Conservation (phyloP, 2,329 filamentous ascomycete genomes). For the Diatrype stigma region DNA sequence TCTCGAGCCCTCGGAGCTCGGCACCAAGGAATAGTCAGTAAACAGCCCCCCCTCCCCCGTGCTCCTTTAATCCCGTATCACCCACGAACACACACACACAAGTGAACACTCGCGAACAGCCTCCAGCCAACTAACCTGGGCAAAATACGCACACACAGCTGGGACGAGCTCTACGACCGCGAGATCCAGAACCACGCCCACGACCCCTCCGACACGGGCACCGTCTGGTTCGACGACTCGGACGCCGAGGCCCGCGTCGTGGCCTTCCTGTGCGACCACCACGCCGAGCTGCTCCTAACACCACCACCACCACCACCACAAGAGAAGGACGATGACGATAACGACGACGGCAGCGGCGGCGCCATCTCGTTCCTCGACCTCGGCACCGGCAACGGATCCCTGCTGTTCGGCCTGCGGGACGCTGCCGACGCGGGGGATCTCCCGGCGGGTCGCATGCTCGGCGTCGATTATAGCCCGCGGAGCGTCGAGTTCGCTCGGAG, state of each 20-base stretch:
- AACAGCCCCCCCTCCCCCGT: conserved; percentile 1
- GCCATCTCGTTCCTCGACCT: conserved; percentile 76
- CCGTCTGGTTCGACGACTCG: conserved; percentile 94
- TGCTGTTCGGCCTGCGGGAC: conserved; percentile 76
- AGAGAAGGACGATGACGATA: conserved; percentile 17
- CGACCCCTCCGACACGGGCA: conserved; percentile 76
- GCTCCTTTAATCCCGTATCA: conserved; percentile 1
- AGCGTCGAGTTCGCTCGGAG: conserved; percentile 70
- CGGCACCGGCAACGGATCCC: conserved; percentile 88
- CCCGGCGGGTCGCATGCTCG: conserved; percentile 62
- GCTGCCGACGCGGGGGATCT: conserved; percentile 44
- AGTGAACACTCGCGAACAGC: background rate
- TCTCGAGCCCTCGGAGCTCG: conserved; percentile 73
- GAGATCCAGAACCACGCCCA: conserved; percentile 68
- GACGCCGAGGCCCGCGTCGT: conserved; percentile 80
- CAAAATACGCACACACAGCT: conserved; percentile 51
- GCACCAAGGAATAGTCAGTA: conserved; percentile 85
- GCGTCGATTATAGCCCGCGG: conserved; percentile 79
- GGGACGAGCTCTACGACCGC: conserved; percentile 68
- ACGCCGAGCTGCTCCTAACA: conserved; percentile 12
- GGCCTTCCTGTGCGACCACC: conserved; percentile 52
- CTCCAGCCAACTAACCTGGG: conserved; percentile 1
- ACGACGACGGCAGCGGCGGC: conserved; percentile 16
- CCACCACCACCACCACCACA: conserved; percentile 13
- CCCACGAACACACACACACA: background rate